phyloP scores from a whole-genome alignment of 1,284 basidiomycete species.

The Lentinus polychrous region DNA sequence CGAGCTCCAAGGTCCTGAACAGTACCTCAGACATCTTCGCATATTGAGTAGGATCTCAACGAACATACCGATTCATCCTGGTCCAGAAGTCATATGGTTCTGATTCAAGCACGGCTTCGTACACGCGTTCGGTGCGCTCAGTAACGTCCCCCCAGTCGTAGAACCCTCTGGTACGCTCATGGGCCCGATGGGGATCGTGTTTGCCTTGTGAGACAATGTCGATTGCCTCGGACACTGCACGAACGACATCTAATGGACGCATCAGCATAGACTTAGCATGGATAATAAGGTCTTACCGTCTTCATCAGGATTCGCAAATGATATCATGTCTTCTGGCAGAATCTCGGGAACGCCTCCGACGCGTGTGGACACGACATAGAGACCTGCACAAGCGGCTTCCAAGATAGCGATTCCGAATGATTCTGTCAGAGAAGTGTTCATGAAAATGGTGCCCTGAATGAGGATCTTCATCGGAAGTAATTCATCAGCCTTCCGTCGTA shows the following conservation, averaged over 20 bases:
- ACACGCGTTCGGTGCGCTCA: conserved; percentile 78
- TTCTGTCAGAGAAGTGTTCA: conserved; percentile 96
- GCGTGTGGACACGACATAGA: conserved; percentile 91
- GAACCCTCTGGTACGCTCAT: conserved; percentile 72
- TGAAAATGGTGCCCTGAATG: conserved; percentile 79
- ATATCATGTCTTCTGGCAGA: conserved; percentile 89
- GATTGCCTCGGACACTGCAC: conserved; percentile 80
- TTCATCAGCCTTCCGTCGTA: neutral
- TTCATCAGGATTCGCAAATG: conserved; percentile 88
- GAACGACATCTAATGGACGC: conserved; percentile 64
- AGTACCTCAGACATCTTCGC: conserved; percentile 2
- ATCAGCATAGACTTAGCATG: neutral
- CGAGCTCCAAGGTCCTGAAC: conserved; percentile 60
- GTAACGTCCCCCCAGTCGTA: conserved; percentile 89
- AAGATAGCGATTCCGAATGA: conserved; percentile 95
- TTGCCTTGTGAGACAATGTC: conserved; percentile 56
- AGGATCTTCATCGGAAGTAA: conserved; percentile 54
- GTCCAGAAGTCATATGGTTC: conserved; percentile 61
- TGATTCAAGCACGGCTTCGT: conserved; percentile 58
- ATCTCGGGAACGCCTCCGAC: conserved; percentile 97
- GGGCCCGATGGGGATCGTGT: conserved; percentile 78
- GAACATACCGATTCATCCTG: conserved; percentile 57
- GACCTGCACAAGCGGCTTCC: conserved; percentile 91
- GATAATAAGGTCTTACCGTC: conserved; percentile 37
- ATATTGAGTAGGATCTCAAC: neutral